These are phyloP conservation scores for Larix kaempferi DNA, from an alignment of 75 land plant genomes.

Conservation along the genomic window DNA sequence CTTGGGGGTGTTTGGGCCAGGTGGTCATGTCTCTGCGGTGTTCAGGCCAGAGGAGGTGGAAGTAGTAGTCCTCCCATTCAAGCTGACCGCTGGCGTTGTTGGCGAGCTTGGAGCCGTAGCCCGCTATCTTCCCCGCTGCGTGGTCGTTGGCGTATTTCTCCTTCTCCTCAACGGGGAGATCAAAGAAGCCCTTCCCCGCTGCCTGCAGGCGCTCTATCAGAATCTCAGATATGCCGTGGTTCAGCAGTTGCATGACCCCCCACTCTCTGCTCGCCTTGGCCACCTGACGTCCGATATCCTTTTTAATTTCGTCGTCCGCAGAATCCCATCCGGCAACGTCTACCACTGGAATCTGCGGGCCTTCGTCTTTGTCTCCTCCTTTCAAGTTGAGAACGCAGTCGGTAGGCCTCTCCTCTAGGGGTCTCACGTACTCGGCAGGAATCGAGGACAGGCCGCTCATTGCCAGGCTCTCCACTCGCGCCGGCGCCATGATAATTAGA, in stretches of 20 bases:
- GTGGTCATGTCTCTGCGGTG: slow-evolving; percentile 49
- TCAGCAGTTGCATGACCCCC: slow-evolving; percentile 70
- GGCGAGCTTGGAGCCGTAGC: slow-evolving; percentile 80
- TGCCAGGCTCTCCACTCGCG: slow-evolving; percentile 37
- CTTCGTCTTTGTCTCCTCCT: slow-evolving; percentile 6
- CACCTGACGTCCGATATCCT: slow-evolving; percentile 22
- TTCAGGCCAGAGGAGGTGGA: slow-evolving; percentile 61
- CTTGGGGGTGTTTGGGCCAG: slow-evolving; percentile 66
- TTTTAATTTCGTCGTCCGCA: slow-evolving; percentile 18
- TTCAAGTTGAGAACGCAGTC: no score
- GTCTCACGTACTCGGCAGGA: slow-evolving; percentile 53
- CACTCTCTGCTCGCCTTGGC: slow-evolving; percentile 49
- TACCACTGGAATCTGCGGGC: slow-evolving; percentile 46
- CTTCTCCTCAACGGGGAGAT: slow-evolving; percentile 59
- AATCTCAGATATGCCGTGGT: slow-evolving; percentile 48
- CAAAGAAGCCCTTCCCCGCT: slow-evolving; percentile 43
- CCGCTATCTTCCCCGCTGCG: slow-evolving; percentile 48
- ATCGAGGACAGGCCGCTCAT: slow-evolving; percentile 30
- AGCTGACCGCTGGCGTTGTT: slow-evolving; percentile 71
- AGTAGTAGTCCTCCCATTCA: slow-evolving; percentile 87
- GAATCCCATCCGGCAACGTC: slow-evolving; percentile 20
- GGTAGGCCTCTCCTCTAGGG: slow-evolving; percentile 32
- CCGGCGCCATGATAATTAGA: background rate
- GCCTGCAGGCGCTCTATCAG: slow-evolving; percentile 34
- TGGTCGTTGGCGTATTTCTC: slow-evolving; percentile 64